Conservation (phyloP, 495 filamentous ascomycete species). For the Aspergillus nanangensis region DNA sequence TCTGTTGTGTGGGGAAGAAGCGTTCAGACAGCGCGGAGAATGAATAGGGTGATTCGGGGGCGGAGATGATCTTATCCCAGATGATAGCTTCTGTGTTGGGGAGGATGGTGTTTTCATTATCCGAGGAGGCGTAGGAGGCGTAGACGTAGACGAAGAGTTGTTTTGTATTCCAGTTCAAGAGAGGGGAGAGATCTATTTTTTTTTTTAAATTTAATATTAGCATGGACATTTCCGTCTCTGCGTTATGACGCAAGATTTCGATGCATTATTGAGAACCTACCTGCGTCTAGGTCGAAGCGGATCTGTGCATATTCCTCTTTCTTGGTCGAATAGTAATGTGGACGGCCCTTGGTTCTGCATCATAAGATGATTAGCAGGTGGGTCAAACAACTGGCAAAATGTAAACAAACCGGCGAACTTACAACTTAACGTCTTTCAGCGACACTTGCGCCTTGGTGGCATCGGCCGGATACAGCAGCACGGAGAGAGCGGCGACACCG, state of each 20-base stretch:
- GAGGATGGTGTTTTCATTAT: conserved; percentile 20
- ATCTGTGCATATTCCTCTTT: conserved; percentile 93
- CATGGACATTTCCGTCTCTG: conserved; percentile 1
- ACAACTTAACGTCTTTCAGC: conserved; percentile 83
- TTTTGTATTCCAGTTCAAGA: conserved; percentile 99
- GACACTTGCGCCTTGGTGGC: conserved; percentile 59
- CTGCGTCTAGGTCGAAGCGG: conserved; percentile 82
- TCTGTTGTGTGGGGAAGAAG: conserved; percentile 20
- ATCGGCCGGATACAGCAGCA: conserved; percentile 63
- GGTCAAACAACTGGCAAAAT: not conserved
- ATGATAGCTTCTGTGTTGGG: conserved; percentile 70
- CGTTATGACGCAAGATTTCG: too few species aligned
- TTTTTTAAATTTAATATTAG: not conserved
- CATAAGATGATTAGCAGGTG: conserved; percentile 1
- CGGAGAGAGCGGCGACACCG: conserved; percentile 71
- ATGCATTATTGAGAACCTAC: too few species aligned
- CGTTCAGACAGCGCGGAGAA: conserved; percentile 35
- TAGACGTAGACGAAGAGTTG: conserved; percentile 94
- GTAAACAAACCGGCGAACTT: conserved; percentile 28
- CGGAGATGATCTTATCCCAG: conserved; percentile 91
- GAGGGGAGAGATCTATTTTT: conserved; percentile 66
- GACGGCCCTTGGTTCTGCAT: conserved; percentile 73
- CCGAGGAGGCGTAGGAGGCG: conserved; percentile 69
- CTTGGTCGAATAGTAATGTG: conserved; percentile 89
- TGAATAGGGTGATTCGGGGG: conserved; percentile 54